These are phyloP conservation scores for Pezicula radicicola DNA, from an alignment of 2,329 filamentous ascomycete genomes.

Conservation along the genomic window DNA sequence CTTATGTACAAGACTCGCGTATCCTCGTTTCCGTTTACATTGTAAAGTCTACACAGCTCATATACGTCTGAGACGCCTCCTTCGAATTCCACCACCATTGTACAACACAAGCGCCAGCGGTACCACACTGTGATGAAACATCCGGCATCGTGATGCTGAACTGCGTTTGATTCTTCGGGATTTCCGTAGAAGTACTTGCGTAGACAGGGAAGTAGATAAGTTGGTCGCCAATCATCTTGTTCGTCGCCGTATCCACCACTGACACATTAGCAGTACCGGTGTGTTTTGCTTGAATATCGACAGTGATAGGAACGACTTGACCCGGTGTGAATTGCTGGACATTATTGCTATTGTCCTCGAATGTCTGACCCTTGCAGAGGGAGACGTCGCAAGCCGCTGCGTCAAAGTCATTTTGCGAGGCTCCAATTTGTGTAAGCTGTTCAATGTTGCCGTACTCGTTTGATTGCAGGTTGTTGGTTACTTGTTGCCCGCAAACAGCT, in stretches of 20 bases:
- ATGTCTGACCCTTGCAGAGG: background rate
- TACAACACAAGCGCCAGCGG: slow-evolving; percentile 46
- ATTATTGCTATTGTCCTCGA: slow-evolving; percentile 1
- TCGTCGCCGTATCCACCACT: slow-evolving; percentile 43
- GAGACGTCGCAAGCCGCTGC: background rate
- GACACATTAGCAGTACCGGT: slow-evolving; percentile 52
- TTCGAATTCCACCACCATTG: slow-evolving; percentile 51
- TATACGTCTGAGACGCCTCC: slow-evolving; percentile 48
- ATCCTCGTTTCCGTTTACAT: background rate
- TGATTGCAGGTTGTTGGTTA: background rate
- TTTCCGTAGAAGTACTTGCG: slow-evolving; percentile 40
- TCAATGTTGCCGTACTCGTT: background rate
- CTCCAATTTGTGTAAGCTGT: background rate
- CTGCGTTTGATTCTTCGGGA: slow-evolving; percentile 39
- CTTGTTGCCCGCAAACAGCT: background rate
- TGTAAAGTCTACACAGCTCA: slow-evolving; percentile 48
- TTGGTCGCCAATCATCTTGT: slow-evolving; percentile 42
- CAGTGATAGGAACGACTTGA: slow-evolving; percentile 35
- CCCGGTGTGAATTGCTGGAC: background rate
- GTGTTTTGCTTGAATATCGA: slow-evolving; percentile 49
- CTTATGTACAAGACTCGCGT: background rate
- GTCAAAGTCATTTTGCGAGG: background rate
- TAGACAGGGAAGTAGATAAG: slow-evolving; percentile 46
- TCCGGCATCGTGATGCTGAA: slow-evolving; percentile 52
- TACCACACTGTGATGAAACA: slow-evolving; percentile 42